Conservation (phyloP, 352 stramenopile species). For the Pythium phragmitis region DNA sequence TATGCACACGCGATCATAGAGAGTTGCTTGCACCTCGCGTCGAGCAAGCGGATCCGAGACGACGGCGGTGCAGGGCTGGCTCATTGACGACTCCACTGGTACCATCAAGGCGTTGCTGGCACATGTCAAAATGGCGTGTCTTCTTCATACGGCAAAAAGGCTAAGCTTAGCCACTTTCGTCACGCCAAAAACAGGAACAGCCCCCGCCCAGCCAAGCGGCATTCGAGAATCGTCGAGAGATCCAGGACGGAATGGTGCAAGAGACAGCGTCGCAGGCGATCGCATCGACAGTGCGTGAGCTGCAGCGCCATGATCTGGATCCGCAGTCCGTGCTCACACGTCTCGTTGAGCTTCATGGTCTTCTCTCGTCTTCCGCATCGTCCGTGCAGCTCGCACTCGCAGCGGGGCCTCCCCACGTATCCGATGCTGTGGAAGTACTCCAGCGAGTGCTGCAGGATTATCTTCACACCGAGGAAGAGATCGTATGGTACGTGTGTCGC, state of each 20-base stretch:
- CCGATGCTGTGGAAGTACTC: constrained; percentile 10
- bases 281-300: constrained; percentile 23
- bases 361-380: constrained; percentile 5
- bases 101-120: neutral
- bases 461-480: constrained; percentile 34
- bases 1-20: constrained; percentile 33
- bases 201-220: too few relatives aligned
- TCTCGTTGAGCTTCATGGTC: constrained; percentile 26
- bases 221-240: neutral
- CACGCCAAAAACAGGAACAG: too few relatives aligned
- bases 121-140: too few relatives aligned
- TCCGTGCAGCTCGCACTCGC: neutral
- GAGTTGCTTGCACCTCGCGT: neutral
- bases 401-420: neutral
- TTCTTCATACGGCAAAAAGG: too few relatives aligned
- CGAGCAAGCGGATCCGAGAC: neutral
- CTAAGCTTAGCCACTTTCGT: too few relatives aligned
- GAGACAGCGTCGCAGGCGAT: neutral
- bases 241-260: neutral
- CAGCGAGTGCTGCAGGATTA: constrained; percentile 28
- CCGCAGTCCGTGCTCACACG: constrained; percentile 34
- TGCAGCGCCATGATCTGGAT: constrained; percentile 20
- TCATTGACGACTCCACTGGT: neutral
- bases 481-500: constrained; percentile 37
- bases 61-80: neutral